Evolutionary conservation across 2,329 filamentous ascomycete species (phyloP).

Genomic region (Fusarium continuum): DNA sequence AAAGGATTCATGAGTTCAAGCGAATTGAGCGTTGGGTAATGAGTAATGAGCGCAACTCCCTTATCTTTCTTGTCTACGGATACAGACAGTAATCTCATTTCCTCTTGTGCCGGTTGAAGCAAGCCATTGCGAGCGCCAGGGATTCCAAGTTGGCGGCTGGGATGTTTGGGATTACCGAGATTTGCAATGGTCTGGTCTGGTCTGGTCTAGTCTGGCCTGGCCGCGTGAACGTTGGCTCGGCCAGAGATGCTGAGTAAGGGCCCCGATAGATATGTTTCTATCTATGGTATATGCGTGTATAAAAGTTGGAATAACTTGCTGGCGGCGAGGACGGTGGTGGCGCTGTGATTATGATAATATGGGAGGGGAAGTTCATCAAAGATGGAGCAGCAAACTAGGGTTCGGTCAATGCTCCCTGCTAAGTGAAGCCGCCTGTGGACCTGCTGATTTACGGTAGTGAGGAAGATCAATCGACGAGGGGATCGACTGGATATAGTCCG

Average conservation of each 20-base stretch:
- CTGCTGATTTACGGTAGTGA: conserved; percentile 6
- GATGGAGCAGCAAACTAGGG: neutral
- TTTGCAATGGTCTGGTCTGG: conserved; percentile 41
- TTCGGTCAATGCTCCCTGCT: conserved; percentile 26
- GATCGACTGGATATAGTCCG: neutral
- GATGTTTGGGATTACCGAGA: conserved; percentile 35
- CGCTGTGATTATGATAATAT: neutral
- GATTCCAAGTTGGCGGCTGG: conserved; percentile 10
- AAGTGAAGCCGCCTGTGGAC: neutral
- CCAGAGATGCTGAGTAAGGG: neutral
- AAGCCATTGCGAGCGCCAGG: conserved; percentile 9
- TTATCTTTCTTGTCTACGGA: conserved; percentile 1
- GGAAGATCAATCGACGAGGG: neutral
- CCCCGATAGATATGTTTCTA: conserved; percentile 31
- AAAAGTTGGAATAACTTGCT: neutral
- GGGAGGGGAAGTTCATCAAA: conserved; percentile 6
- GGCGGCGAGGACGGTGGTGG: conserved; percentile 21
- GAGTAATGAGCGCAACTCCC: neutral
- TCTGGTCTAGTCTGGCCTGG: neutral
- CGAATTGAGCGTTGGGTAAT: neutral
- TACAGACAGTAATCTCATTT: conserved; percentile 9
- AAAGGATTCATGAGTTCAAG: neutral
- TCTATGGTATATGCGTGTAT: conserved; percentile 24
- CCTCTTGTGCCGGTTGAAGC: neutral
- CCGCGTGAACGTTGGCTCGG: conserved; percentile 6